Conservation (phyloP, 495 filamentous ascomycete species). For the Tetracladium setigerum region DNA sequence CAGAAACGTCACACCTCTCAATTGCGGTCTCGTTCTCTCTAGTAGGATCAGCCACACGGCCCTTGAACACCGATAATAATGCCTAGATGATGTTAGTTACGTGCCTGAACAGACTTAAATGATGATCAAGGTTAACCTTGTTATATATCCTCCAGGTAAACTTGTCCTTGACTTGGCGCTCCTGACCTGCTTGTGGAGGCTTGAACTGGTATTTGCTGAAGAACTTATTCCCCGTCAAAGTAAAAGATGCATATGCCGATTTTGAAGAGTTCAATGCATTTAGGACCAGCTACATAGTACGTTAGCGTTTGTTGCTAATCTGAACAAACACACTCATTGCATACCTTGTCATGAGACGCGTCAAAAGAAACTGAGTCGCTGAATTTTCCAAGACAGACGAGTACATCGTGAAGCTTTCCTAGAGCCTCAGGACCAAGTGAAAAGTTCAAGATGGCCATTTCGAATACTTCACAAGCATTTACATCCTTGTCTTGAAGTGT, state of each 20-base stretch:
- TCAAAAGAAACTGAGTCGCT: conserved; percentile 85
- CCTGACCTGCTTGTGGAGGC: conserved; percentile 22
- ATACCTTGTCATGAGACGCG: conserved; percentile 65
- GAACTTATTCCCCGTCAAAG: conserved; percentile 64
- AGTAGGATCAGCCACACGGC: conserved; percentile 42
- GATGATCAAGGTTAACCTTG: conserved; percentile 39
- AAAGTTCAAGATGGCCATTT: conserved; percentile 70
- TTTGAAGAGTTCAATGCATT: conserved; percentile 88
- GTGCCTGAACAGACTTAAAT: neutral
- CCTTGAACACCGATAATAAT: conserved; percentile 68
- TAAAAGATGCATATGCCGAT: conserved; percentile 82
- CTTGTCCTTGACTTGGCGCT: conserved; percentile 30
- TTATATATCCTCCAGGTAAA: conserved; percentile 72
- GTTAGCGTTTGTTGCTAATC: conserved; percentile 5
- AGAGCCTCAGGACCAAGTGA: conserved; percentile 70
- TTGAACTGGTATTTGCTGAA: conserved; percentile 71
- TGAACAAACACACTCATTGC: conserved; percentile 5
- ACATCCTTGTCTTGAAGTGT: neutral
- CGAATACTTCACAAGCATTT: neutral
- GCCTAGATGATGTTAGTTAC: conserved; percentile 35
- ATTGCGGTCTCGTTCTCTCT: conserved; percentile 68
- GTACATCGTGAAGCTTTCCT: conserved; percentile 66
- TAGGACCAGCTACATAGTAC: conserved; percentile 55
- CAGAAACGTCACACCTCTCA: conserved; percentile 77
- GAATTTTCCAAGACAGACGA: conserved; percentile 88